Conservation (phyloP, 2,329 filamentous ascomycete species). For the Thelonectria rubi region DNA sequence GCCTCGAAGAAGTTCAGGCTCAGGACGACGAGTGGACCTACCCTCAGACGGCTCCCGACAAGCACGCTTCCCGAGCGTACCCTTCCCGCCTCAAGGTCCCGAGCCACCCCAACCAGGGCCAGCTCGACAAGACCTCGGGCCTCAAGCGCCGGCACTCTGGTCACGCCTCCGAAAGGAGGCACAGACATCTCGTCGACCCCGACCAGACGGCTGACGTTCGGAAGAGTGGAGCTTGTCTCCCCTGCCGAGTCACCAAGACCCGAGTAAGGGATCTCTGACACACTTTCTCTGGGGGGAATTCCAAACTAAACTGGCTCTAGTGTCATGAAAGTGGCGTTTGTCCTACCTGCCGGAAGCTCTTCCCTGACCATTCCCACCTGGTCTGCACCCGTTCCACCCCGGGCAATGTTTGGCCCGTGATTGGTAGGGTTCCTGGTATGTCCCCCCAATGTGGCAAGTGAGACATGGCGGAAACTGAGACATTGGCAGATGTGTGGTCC, state of each 20-base stretch:
- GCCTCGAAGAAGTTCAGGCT: constrained; percentile 48
- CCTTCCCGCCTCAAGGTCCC: constrained; percentile 46
- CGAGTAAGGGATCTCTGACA: constrained; percentile 50
- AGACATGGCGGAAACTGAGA: constrained; percentile 41
- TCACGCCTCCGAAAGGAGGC: constrained; percentile 48
- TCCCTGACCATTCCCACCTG: constrained; percentile 52
- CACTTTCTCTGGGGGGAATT: constrained; percentile 25
- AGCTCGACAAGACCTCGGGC: constrained; percentile 39
- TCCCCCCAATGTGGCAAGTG: constrained; percentile 32
- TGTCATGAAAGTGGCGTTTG: constrained; percentile 54
- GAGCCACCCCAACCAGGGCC: constrained; percentile 39
- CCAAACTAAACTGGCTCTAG: constrained; percentile 46
- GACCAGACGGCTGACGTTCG: constrained; percentile 60
- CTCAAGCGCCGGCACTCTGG: constrained; percentile 50
- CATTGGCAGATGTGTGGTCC: constrained; percentile 50
- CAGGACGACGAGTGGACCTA: constrained; percentile 55
- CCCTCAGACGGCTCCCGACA: constrained; percentile 48
- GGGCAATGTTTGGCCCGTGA: constrained; percentile 50
- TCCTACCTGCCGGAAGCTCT: constrained; percentile 53
- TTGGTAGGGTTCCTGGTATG: constrained; percentile 51
- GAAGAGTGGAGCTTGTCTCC: constrained; percentile 58
- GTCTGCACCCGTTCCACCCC: constrained; percentile 52
- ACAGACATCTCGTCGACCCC: constrained; percentile 50
- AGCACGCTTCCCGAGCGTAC: constrained; percentile 44
- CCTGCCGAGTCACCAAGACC: constrained; percentile 59